Evolutionary conservation across 208 protist species (phyloP), one percentile per base, ranked within the genome.

Genomic region (Trichomonas vaginalis): DNA sequence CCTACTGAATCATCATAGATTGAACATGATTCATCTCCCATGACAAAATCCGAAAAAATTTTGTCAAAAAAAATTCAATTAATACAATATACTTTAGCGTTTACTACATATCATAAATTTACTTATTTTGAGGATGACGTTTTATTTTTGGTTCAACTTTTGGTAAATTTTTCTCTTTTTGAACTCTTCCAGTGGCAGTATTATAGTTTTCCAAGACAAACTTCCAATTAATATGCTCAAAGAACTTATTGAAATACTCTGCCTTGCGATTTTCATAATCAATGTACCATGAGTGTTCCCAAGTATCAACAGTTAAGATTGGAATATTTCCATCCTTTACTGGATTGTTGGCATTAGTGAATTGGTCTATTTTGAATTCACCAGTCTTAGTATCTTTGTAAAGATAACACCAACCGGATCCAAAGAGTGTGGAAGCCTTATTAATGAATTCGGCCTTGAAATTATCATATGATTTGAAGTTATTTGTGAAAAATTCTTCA

Each of bases 241-340:
- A 95, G n/a, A 40, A 95, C 15, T 51, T 70, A 37, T 56, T 62
- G 47, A 95, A 79, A n/a, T 95, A 95, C 27, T 51, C 88, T 4
- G 88, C 47, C 39, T 70, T 95, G 27, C 49, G 47, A 21, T 95
- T 95, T 62, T 95, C 49, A 32, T 95, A 95, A 70, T 95, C 88
- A 40, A 95, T 95, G 39, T 95, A 95, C 40, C 46, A 95, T 9
- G 86, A 35, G n/a, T 95, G 86, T 51, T 95, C 86, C 86, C 86
- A 95, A 15, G 46, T 56, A 51, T 95, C 86, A 51, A 95, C 46
- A 61, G 39, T 32, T 0, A 95, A 27, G 12, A 95, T 56, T 51
- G 86, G 86, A 37, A 61, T 49, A 27, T 37, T 37, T 47, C 46
- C 45, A 95, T 95, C 46, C 40, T 95, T 95, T 12, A 95, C 40